Conservation (phyloP, 768 basidiomycete species). For the Lactifluus rugatus region DNA sequence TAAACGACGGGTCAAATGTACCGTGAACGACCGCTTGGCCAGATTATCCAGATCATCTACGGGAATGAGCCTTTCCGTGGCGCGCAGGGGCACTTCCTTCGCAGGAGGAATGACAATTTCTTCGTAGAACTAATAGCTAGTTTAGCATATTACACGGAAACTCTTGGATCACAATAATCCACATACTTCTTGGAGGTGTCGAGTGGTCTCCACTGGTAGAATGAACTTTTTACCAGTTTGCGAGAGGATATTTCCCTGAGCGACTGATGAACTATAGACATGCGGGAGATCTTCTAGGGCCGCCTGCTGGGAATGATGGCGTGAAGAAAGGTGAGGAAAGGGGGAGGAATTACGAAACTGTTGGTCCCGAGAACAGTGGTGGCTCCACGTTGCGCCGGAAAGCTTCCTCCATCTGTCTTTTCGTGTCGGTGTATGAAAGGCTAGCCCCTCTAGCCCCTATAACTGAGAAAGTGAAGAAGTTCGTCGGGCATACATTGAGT, state of each 20-base stretch:
- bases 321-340: not conserved
- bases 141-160: not conserved
- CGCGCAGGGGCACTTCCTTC: slow-evolving; percentile 60
- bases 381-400: slow-evolving; percentile 53
- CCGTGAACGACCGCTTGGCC: slow-evolving; percentile 76
- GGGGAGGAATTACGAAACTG: slow-evolving; percentile 31
- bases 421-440: slow-evolving; percentile 27
- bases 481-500: not conserved
- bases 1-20: slow-evolving; percentile 27
- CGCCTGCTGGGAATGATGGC: slow-evolving; percentile 29
- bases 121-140: slow-evolving; percentile 39
- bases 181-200: slow-evolving; percentile 56
- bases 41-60: slow-evolving; percentile 69
- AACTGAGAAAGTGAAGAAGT: not conserved
- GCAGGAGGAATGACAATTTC: slow-evolving; percentile 88
- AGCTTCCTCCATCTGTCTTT: slow-evolving; percentile 50
- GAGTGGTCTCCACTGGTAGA: slow-evolving; percentile 74
- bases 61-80: slow-evolving; percentile 58
- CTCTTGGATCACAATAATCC: not conserved
- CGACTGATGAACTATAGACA: slow-evolving; percentile 67
- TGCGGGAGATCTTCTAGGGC: slow-evolving; percentile 66
- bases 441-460: slow-evolving; percentile 1
- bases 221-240: slow-evolving; percentile 68
- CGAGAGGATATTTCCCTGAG: slow-evolving; percentile 57
- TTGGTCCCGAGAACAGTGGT: slow-evolving; percentile 50